phyloP scores from a whole-genome alignment of 306 rosid genomes.

The Acacia acuminata region DNA sequence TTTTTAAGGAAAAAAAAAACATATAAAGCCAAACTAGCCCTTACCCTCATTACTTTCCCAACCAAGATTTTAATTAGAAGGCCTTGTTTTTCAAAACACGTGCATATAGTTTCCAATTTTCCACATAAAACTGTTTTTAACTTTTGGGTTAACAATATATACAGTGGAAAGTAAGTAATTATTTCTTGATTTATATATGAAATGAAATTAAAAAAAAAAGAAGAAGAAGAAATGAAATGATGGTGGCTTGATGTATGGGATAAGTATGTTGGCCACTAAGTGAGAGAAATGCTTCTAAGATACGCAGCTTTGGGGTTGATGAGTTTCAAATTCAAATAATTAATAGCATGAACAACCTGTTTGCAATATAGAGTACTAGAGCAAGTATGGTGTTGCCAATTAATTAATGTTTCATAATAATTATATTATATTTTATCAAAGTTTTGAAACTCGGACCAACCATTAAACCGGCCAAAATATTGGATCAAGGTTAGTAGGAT shows the following conservation, averaged over 20 bases:
- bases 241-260: conserved; percentile 65
- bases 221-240: conserved; percentile 44
- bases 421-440: background rate
- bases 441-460: too few relatives aligned
- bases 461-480: too few relatives aligned
- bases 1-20: background rate
- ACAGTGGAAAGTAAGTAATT: background rate
- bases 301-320: conserved; percentile 43
- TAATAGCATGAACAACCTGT: background rate
- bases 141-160: background rate
- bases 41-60: too few relatives aligned
- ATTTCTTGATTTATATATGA: background rate
- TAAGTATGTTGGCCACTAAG: conserved; percentile 51
- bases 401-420: background rate
- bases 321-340: conserved; percentile 23
- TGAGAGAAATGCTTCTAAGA: conserved; percentile 45
- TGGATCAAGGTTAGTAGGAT: too few relatives aligned
- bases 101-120: background rate
- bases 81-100: background rate
- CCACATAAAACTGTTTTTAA: conserved; percentile 7
- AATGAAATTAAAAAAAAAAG: background rate
- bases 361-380: background rate
- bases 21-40: too few relatives aligned
- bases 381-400: background rate
- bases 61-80: background rate